Evolutionary conservation across 192 early-diverging fungal species (phyloP), one percentile per base, ranked within the genome.

Genomic region (Chytriomyces confervae): DNA sequence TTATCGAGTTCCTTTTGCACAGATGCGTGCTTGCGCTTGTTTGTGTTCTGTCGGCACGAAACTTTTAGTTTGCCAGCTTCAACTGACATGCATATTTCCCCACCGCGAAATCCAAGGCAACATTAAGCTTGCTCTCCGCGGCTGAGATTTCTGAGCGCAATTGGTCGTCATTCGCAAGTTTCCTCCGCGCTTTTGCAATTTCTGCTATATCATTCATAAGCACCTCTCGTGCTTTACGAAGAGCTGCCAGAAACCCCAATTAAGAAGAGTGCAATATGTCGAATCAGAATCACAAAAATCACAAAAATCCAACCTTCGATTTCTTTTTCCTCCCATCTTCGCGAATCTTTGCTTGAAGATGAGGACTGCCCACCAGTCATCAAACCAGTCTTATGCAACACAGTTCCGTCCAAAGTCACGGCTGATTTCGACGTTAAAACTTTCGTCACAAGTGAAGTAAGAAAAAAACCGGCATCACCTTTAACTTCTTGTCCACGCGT

Each of bases 371-470:
- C 88, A 20, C 87, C 98, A 4, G 97, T 98, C 61, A 99, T 98
- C 79, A 98, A 84, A 44, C 98, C 98, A 65, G 91, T 96, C 76
- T 95, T 96, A 83, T 98, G 97, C 77, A 99, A 94, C 24, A 98
- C 88, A 1, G 92, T 93, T 44, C 97, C 97, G 78, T 98, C 97
- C 78, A 98, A 84, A 1, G 94, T 91, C 5, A 98, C 96, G 50
- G 93, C 91, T 89, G 10, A 65, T 47, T 67, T 70, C 6, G 53
- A 5, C 5, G 27, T 18, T n/a, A 44, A 3, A 67, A 13, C 51
- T 18, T 27, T 18, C 23, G 49, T 13, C 36, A 4, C 36, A 36
- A 3, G 36, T 36, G 36, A 36, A 36, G 36, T 36, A 4, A 4
- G 36, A 0, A 36, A 36, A 36, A 36, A 4, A 36, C 36, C 36